Percentiles rank a stretch among this genome's conserved stretches.
Evolutionary conservation across 331 rosid genomes (phyloP).

Genomic region (Prunus yedoensis): DNA sequence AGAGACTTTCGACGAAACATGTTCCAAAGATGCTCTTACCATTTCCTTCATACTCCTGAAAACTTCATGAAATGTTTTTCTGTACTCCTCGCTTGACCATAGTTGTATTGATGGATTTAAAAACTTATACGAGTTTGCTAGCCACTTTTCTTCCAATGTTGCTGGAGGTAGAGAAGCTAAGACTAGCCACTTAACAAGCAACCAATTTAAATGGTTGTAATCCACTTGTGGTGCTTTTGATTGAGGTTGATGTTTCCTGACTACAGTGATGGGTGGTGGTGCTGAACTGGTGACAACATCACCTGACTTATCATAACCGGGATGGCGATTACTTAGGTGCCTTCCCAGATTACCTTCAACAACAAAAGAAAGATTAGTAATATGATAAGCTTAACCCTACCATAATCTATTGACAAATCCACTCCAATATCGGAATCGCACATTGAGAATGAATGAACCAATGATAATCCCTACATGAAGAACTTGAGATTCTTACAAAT

Average conservation of each 20-base stretch:
- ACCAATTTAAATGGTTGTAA: slow-evolving; percentile 90
- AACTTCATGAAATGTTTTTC: slow-evolving; percentile 63
- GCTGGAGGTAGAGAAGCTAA: slow-evolving; percentile 84
- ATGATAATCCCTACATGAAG: neutral
- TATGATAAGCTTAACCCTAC: neutral
- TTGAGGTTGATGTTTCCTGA: slow-evolving; percentile 70
- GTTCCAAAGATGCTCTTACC: slow-evolving; percentile 66
- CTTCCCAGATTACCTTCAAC: slow-evolving; percentile 85
- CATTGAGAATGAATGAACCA: slow-evolving; percentile 5
- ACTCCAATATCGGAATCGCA: neutral
- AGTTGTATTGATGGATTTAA: slow-evolving; percentile 78
- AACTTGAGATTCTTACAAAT: slow-evolving; percentile 16
- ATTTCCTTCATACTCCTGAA: slow-evolving; percentile 85
- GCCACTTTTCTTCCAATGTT: slow-evolving; percentile 81
- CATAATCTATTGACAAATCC: neutral
- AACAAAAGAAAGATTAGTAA: slow-evolving; percentile 18
- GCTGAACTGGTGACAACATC: slow-evolving; percentile 49
- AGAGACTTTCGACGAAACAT: slow-evolving; percentile 74
- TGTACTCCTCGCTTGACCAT: slow-evolving; percentile 77
- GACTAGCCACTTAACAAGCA: slow-evolving; percentile 83
- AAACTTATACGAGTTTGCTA: slow-evolving; percentile 78
- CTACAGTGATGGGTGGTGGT: slow-evolving; percentile 41
- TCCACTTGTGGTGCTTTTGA: slow-evolving; percentile 63
- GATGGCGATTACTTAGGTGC: slow-evolving; percentile 93
- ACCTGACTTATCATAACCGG: slow-evolving; percentile 82